Percentiles rank a stretch among this genome's conserved stretches.
phyloP scores from a whole-genome alignment of 2,329 filamentous ascomycete genomes.

The Exutisphaerella laricina region DNA sequence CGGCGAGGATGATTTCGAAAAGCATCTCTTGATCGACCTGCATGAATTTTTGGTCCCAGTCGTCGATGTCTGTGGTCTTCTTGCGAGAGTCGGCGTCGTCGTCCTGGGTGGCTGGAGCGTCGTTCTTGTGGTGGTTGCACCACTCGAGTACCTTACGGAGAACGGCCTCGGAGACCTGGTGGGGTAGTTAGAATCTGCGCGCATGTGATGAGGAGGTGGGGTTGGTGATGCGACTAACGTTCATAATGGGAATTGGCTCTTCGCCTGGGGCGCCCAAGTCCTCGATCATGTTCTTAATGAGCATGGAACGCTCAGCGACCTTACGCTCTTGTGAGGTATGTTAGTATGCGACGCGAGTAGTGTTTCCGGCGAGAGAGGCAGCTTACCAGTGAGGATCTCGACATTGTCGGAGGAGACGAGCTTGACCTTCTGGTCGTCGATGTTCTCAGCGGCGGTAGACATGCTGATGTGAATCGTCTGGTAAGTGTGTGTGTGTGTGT shows the following conservation, averaged over 20 bases:
- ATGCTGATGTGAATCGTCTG: too few species aligned
- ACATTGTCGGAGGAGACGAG: constrained; percentile 44
- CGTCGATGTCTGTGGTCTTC: constrained; percentile 98
- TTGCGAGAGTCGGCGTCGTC: constrained; percentile 92
- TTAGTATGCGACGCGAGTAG: constrained; percentile 12
- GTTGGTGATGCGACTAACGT: constrained; percentile 42
- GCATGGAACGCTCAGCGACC: constrained; percentile 83
- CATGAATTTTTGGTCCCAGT: constrained; percentile 99
- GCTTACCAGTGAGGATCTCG: constrained; percentile 39
- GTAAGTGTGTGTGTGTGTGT: too few species aligned
- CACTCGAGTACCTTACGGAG: constrained; percentile 96
- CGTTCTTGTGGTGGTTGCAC: constrained; percentile 91
- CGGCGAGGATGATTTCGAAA: constrained; percentile 96
- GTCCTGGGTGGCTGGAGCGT: constrained; percentile 74
- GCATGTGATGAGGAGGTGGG: constrained; percentile 4
- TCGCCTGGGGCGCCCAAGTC: constrained; percentile 64
- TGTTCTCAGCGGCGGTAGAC: constrained; percentile 25
- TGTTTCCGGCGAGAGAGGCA: constrained; percentile 1
- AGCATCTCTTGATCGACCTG: constrained; percentile 99
- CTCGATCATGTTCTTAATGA: constrained; percentile 98
- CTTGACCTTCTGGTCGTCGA: constrained; percentile 35
- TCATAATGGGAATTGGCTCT: constrained; percentile 81
- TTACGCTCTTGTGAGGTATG: constrained; percentile 56
- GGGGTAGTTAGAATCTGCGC: constrained; percentile 27
- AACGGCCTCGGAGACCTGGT: constrained; percentile 78